Conservation (phyloP, 2,329 filamentous ascomycete genomes). For the Aspergillus flavus region DNA sequence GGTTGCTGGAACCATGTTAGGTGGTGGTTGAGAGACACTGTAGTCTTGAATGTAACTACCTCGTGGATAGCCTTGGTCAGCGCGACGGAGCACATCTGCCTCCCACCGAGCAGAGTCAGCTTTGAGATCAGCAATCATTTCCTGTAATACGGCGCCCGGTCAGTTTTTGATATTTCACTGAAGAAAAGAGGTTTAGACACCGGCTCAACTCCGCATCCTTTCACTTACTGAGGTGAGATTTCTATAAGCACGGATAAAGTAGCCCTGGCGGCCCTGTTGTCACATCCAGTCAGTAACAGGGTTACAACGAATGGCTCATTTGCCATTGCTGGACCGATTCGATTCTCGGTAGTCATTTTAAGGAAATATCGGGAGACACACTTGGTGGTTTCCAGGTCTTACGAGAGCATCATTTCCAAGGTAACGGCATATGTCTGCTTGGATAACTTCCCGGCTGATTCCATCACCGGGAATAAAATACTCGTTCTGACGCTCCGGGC, state of each 20-base stretch:
- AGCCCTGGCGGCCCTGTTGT: constrained; percentile 68
- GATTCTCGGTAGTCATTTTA: constrained; percentile 3
- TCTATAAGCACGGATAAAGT: constrained; percentile 77
- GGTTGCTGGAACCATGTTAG: constrained; percentile 41
- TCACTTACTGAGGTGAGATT: constrained; percentile 73
- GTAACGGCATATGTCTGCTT: constrained; percentile 81
- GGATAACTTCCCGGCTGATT: constrained; percentile 82
- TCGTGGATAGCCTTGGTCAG: constrained; percentile 44
- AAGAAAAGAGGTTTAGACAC: not conserved
- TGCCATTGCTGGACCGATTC: constrained; percentile 3
- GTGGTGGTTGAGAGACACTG: constrained; percentile 39
- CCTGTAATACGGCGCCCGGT: constrained; percentile 38
- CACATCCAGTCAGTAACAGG: constrained; percentile 37
- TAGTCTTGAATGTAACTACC: constrained; percentile 46
- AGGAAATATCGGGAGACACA: constrained; percentile 47
- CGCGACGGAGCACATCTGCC: constrained; percentile 43
- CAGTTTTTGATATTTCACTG: constrained; percentile 19
- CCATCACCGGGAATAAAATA: constrained; percentile 80
- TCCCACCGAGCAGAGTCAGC: constrained; percentile 57
- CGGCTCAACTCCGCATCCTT: constrained; percentile 8
- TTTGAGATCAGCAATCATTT: constrained; percentile 59
- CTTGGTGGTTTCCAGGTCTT: constrained; percentile 73
- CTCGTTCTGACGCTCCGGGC: constrained; percentile 62
- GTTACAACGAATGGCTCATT: constrained; percentile 6
- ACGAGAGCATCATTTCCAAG: constrained; percentile 81